phyloP scores from a whole-genome alignment of 495 filamentous ascomycete genomes.

The Lophiotrema nucula region DNA sequence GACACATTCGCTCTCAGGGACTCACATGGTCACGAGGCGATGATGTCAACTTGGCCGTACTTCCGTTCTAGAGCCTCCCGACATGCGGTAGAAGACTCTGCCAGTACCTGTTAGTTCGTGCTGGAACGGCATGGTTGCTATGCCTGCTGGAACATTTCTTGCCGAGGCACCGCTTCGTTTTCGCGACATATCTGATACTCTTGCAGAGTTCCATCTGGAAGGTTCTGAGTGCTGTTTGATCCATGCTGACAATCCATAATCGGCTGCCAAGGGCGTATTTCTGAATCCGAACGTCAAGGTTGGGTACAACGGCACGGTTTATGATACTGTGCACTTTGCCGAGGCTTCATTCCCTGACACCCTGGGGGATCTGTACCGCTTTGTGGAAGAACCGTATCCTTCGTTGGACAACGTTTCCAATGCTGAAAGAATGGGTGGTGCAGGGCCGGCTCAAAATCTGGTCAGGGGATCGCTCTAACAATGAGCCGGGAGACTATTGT shows the following conservation, averaged over 20 bases:
- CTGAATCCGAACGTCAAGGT: constrained; percentile 33
- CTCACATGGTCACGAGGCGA: constrained; percentile 56
- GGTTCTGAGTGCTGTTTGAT: constrained; percentile 37
- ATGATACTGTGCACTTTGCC: background rate
- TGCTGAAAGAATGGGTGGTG: constrained; percentile 1
- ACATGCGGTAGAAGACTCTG: constrained; percentile 40
- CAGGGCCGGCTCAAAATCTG: constrained; percentile 32
- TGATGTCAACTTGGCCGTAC: constrained; percentile 73
- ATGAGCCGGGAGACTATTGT: constrained; percentile 63
- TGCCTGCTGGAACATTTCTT: constrained; percentile 2
- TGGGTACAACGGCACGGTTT: constrained; percentile 16
- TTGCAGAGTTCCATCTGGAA: constrained; percentile 30
- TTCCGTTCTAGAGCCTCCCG: constrained; percentile 64
- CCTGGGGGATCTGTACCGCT: background rate
- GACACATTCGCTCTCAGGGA: constrained; percentile 87
- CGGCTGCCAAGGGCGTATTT: constrained; percentile 23
- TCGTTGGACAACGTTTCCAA: background rate
- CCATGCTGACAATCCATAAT: constrained; percentile 34
- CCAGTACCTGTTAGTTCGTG: background rate
- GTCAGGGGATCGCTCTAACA: constrained; percentile 18
- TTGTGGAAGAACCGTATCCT: constrained; percentile 8
- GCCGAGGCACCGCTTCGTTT: constrained; percentile 15
- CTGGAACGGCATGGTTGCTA: constrained; percentile 28
- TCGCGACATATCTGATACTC: constrained; percentile 26
- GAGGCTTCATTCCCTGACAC: constrained; percentile 44